These are phyloP conservation scores for Atkinsonella hypoxylon DNA, from an alignment of 2,329 filamentous ascomycete genomes.

Conservation along the genomic window DNA sequence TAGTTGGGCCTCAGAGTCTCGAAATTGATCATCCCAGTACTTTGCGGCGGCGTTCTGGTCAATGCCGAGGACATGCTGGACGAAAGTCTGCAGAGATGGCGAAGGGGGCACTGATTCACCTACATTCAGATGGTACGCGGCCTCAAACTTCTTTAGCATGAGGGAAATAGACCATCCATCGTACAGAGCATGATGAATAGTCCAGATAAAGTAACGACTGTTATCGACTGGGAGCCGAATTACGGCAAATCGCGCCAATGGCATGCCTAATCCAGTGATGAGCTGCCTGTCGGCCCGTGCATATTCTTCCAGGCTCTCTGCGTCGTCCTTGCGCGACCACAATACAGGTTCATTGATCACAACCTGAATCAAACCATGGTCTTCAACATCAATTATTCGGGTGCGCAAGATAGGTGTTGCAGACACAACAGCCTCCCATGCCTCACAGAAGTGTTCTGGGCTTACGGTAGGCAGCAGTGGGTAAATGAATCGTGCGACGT, in stretches of 20 bases:
- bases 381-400: conserved; percentile 27
- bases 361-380: conserved; percentile 21
- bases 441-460: conserved; percentile 20
- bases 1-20: conserved; percentile 6
- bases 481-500: conserved; percentile 33
- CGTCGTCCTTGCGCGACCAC: neutral
- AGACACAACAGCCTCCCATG: conserved; percentile 24
- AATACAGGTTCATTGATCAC: conserved; percentile 20
- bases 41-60: neutral
- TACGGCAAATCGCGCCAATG: conserved; percentile 7
- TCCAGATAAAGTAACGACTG: conserved; percentile 19
- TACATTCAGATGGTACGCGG: conserved; percentile 20
- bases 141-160: conserved; percentile 30
- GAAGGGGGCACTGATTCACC: neutral
- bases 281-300: conserved; percentile 29
- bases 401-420: conserved; percentile 29
- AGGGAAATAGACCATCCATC: conserved; percentile 40
- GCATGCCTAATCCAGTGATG: conserved; percentile 24
- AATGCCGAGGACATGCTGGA: neutral
- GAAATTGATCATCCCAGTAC: conserved; percentile 10
- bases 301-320: conserved; percentile 12
- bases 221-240: conserved; percentile 1
- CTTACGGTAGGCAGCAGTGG: conserved; percentile 18
- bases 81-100: conserved; percentile 1
- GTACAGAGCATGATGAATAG: conserved; percentile 39